Base-by-base conservation (phyloP, 768 basidiomycete species). In the Megacollybia marginata region DNA sequence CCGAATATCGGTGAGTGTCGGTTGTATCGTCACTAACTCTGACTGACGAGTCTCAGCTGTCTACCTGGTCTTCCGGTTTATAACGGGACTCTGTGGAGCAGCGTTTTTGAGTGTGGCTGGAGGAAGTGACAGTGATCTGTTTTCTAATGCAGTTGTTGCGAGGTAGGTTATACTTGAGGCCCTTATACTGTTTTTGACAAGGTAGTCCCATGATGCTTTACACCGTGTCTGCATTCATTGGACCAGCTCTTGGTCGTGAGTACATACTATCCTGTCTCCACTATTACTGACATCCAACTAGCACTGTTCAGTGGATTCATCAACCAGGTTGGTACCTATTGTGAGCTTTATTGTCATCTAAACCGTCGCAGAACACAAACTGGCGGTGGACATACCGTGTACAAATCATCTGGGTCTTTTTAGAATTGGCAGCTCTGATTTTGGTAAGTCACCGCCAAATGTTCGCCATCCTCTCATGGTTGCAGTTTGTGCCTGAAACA, bases 301-400 rank as follows among this genome's bases (percentile, higher is more conserved):
- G 23, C 23, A 28, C 2, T 28, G 23, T 28, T 28, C 23, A 18
- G 44, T 35, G 77, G 84, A 16, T 88, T 88, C 62, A 83, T 90
- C 57, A 87, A 85, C 57, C 76, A 85, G 62, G 79, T 78, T 42
- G 48, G 69, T 49, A n/a, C 9, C 33, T 18, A 12, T 18, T 10
- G 28, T 15, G 28, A 15, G 23, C 23, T n/a, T 18, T 31, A 12
- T 20, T 10, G 23, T 44, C 38, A 46, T 43, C 35, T 31, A 5
- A n/a, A 35, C 7, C 33, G 9, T 20, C 16, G 48, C 55, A 86
- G 77, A 68, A 82, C 55, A 53, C 73, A 1, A 57, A 73, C 43
- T 87, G 85, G 86, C 65, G 85, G 52, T 92, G 88, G 89, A 88
- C 87, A 0, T 92, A 83, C 65, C 79, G 82, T 49, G 65, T 85